These are phyloP conservation scores for Xylariales sp. DNA, from an alignment of 2,329 filamentous ascomycete species.

Conservation along the genomic window DNA sequence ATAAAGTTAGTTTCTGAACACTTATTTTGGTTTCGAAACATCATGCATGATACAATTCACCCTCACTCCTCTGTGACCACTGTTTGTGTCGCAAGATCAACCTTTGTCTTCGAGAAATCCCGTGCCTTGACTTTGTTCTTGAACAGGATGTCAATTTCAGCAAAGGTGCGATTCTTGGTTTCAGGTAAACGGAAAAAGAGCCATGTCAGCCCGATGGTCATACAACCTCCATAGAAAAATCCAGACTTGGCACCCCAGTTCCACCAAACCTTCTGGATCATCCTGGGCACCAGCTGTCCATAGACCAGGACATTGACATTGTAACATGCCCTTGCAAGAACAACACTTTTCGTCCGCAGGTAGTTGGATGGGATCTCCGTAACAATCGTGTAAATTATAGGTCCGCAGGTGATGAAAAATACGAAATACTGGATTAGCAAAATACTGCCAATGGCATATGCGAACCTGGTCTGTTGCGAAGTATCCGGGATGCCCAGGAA, in stretches of 20 bases:
- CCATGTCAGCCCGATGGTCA: slow-evolving; percentile 43
- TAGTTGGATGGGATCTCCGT: slow-evolving; percentile 50
- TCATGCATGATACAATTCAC: too few relatives aligned
- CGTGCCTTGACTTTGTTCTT: too few relatives aligned
- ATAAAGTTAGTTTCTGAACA: too few relatives aligned
- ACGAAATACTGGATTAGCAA: slow-evolving; percentile 48
- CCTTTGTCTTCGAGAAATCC: too few relatives aligned
- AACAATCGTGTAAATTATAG: slow-evolving; percentile 47
- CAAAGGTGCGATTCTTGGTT: slow-evolving; percentile 42
- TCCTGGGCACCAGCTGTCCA: slow-evolving; percentile 40
- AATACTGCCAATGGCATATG: slow-evolving; percentile 41
- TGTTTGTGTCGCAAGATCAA: too few relatives aligned
- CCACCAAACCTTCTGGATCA: too few relatives aligned
- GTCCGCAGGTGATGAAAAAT: slow-evolving; percentile 51
- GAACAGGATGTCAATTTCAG: slow-evolving; percentile 29
- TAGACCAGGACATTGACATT: slow-evolving; percentile 46
- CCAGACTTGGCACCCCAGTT: slow-evolving; percentile 44
- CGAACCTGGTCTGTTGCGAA: slow-evolving; percentile 25
- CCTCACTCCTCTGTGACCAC: too few relatives aligned
- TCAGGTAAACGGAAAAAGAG: slow-evolving; percentile 49
- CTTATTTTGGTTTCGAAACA: too few relatives aligned
- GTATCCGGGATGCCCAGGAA: slow-evolving; percentile 29
- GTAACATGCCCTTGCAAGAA: slow-evolving; percentile 42
- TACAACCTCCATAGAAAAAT: slow-evolving; percentile 44
- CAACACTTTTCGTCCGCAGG: slow-evolving; percentile 50